These are phyloP conservation scores for Irpex sp. DNA, from an alignment of 1,284 basidiomycete species.

Conservation along the genomic window DNA sequence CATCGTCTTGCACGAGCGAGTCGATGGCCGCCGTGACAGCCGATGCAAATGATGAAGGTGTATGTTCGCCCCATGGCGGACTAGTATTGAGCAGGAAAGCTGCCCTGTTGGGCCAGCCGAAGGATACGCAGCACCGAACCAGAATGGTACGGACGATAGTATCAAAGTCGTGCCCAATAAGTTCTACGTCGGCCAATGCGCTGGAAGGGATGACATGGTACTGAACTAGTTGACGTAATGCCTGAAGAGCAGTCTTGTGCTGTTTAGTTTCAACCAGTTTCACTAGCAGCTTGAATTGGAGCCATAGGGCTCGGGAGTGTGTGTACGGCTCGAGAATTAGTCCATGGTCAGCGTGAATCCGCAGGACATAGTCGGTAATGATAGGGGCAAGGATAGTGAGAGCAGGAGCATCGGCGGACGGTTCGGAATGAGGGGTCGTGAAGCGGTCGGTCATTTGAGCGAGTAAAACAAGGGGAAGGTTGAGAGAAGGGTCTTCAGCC, in stretches of 20 bases:
- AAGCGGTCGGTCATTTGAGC: background rate
- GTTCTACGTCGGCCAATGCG: constrained; percentile 32
- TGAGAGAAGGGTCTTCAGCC: background rate
- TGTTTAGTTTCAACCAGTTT: constrained; percentile 13
- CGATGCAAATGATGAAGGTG: constrained; percentile 11
- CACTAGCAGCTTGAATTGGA: constrained; percentile 16
- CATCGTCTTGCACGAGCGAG: background rate
- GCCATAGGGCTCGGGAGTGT: constrained; percentile 14
- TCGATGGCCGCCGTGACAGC: constrained; percentile 15
- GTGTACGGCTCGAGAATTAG: background rate
- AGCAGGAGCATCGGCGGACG: background rate
- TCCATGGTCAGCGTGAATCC: background rate
- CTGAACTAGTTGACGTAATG: constrained; percentile 31
- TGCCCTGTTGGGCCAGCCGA: constrained; percentile 44
- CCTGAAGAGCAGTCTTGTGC: constrained; percentile 16
- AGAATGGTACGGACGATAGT: constrained; percentile 5
- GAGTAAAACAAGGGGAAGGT: background rate
- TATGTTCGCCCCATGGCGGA: constrained; percentile 2
- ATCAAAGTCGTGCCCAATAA: constrained; percentile 11
- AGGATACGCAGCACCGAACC: constrained; percentile 40
- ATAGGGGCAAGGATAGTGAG: background rate
- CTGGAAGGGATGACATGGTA: constrained; percentile 32
- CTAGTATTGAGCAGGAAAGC: constrained; percentile 28
- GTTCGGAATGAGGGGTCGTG: background rate
- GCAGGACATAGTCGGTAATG: background rate